Evolutionary conservation across 257 asterid species (phyloP).

Genomic region (Cinchona pubescens): DNA sequence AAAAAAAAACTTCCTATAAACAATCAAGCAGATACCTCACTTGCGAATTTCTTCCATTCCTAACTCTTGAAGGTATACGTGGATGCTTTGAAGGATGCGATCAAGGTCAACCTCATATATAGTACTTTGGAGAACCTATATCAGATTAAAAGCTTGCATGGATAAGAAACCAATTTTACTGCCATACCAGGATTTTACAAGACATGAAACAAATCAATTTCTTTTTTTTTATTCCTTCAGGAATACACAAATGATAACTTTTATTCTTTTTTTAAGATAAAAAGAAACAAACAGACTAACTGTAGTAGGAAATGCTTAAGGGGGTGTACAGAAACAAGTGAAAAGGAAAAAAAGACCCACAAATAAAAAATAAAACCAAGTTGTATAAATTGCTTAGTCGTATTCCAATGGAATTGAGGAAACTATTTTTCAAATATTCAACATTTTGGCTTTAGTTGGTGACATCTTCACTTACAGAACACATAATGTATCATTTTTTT

Average conservation of each 20-base stretch:
- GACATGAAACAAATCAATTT: not conserved
- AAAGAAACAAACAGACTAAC: not conserved
- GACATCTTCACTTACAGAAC: not conserved
- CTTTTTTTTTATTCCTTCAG: not conserved
- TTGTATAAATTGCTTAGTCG: not conserved
- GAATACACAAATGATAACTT: not conserved
- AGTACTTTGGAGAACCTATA: constrained; percentile 91
- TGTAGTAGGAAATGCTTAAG: not conserved
- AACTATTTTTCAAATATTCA: not conserved
- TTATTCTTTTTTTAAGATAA: not conserved
- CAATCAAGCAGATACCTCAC: constrained; percentile 50
- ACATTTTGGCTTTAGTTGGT: not conserved
- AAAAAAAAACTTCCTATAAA: not conserved
- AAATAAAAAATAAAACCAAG: not conserved
- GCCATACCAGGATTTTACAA: not conserved
- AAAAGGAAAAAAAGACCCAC: not conserved
- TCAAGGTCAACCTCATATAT: constrained; percentile 93
- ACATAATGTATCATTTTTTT: not conserved
- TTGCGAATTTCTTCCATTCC: constrained; percentile 97
- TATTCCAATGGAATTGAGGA: not conserved
- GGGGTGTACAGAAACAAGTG: not conserved
- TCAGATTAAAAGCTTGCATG: constrained; percentile 17
- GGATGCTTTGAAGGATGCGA: constrained; percentile 94
- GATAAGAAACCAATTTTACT: not conserved
- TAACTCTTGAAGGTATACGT: constrained; percentile 84